Evolutionary conservation across 106 monocot species (phyloP).

Genomic region (Alisma plantagoaquatica): DNA sequence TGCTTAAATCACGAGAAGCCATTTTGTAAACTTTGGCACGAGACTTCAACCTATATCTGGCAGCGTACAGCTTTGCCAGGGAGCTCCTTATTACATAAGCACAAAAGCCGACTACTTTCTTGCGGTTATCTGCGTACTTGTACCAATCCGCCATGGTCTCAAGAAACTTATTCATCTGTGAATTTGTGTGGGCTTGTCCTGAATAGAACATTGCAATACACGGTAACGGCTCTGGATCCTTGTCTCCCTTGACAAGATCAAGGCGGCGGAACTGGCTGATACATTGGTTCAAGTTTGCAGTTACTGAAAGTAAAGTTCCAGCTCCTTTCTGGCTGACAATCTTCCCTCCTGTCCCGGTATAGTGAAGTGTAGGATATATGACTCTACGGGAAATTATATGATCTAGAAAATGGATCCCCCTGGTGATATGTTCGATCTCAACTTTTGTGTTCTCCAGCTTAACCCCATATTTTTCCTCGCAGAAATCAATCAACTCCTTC

Average conservation of each 20-base stretch:
- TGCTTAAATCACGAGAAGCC: constrained; percentile 69
- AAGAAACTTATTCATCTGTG: constrained; percentile 97
- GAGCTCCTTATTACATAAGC: constrained; percentile 93
- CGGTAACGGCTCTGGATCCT: constrained; percentile 87
- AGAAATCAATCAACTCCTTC: constrained; percentile 63
- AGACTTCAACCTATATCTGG: constrained; percentile 88
- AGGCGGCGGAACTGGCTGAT: constrained; percentile 62
- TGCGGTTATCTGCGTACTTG: constrained; percentile 85
- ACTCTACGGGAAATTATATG: constrained; percentile 71
- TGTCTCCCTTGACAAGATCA: constrained; percentile 89
- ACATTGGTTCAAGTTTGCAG: constrained; percentile 69
- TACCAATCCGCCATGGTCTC: constrained; percentile 98
- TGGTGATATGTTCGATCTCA: constrained; percentile 87
- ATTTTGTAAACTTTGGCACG: constrained; percentile 93
- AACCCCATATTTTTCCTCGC: constrained; percentile 44
- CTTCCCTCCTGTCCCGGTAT: constrained; percentile 64
- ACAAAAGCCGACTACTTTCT: constrained; percentile 94
- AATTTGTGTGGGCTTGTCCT: constrained; percentile 90
- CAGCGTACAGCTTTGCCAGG: constrained; percentile 90
- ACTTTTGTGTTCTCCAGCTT: constrained; percentile 52
- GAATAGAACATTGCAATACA: constrained; percentile 92
- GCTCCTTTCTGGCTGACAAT: constrained; percentile 80
- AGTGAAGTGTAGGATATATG: constrained; percentile 78
- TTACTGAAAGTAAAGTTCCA: constrained; percentile 82
- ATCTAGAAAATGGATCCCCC: constrained; percentile 92